Conservation (phyloP, 2,329 filamentous ascomycete genomes). For the Ophiosphaerella narmari region DNA sequence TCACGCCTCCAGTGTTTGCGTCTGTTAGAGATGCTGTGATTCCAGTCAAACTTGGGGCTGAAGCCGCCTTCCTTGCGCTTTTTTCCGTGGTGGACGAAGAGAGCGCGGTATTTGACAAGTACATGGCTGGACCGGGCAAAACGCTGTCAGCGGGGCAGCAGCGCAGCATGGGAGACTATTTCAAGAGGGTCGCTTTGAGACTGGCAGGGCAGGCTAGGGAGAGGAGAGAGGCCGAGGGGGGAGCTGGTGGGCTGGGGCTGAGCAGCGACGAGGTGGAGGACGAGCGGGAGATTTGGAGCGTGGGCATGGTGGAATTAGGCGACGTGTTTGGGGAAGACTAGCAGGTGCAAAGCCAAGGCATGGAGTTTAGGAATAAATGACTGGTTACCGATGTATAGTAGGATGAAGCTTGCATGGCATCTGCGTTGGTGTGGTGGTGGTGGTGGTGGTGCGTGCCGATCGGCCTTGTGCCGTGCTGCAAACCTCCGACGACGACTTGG, state of each 20-base stretch:
- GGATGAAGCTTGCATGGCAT: background rate
- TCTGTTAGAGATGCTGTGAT: constrained; percentile 91
- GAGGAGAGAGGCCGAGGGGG: constrained; percentile 87
- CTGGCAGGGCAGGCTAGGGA: constrained; percentile 87
- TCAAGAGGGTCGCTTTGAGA: constrained; percentile 86
- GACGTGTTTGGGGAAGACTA: constrained; percentile 51
- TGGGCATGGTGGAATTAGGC: constrained; percentile 84
- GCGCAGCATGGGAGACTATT: constrained; percentile 94
- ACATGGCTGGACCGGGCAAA: constrained; percentile 70
- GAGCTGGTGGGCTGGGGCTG: constrained; percentile 80
- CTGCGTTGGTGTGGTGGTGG: no score
- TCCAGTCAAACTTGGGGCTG: constrained; percentile 91
- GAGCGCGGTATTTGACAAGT: constrained; percentile 85
- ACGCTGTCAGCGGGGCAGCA: constrained; percentile 73
- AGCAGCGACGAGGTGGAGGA: constrained; percentile 92
- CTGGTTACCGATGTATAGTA: background rate
- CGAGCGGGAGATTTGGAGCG: constrained; percentile 93
- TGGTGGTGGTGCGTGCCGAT: no score
- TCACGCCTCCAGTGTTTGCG: constrained; percentile 85
- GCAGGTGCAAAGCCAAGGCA: background rate
- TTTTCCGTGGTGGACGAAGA: constrained; percentile 92
- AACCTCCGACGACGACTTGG: background rate
- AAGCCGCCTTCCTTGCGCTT: constrained; percentile 89
- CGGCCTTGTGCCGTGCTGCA: no score
- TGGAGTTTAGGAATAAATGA: background rate